Percentiles rank a stretch among this genome's conserved stretches.
phyloP scores from a whole-genome alignment of 2,329 filamentous ascomycete species.

The Aspergillus ochraceoroseus region DNA sequence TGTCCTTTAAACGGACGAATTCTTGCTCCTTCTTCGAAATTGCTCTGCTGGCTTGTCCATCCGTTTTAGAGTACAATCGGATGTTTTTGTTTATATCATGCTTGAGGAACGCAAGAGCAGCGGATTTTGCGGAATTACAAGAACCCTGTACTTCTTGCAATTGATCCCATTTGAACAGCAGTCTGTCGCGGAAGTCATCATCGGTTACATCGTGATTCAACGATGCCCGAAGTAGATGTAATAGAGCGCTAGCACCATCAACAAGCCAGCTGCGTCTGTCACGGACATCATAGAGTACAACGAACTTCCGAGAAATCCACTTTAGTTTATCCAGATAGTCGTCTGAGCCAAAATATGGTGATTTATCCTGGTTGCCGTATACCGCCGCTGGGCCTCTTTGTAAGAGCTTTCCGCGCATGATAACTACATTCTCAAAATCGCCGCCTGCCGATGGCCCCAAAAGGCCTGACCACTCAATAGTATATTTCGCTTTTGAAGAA shows the following conservation, averaged over 20 bases:
- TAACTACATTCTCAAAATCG: neutral
- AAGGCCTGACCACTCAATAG: neutral
- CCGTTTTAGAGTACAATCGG: neutral
- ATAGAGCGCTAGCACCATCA: conserved; percentile 35
- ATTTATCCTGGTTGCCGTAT: neutral
- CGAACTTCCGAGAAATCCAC: conserved; percentile 29
- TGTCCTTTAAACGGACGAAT: neutral
- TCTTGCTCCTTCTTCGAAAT: too few relatives aligned
- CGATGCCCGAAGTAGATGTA: conserved; percentile 36
- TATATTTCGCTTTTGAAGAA: neutral
- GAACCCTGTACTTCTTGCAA: neutral
- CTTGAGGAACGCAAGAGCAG: neutral
- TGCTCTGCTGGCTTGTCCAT: neutral
- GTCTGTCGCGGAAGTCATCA: neutral
- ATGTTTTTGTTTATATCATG: neutral
- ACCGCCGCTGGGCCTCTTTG: too few relatives aligned
- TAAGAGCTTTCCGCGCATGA: neutral
- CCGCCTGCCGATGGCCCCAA: neutral
- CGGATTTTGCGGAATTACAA: neutral
- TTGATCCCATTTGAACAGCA: neutral
- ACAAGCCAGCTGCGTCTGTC: conserved; percentile 35
- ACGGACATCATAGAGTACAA: conserved; percentile 21
- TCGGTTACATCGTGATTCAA: neutral
- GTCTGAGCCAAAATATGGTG: neutral
- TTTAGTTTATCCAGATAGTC: conserved; percentile 22